Evolutionary conservation across 2,329 filamentous ascomycete species (phyloP).

Genomic region (Diaporthe humulicola): DNA sequence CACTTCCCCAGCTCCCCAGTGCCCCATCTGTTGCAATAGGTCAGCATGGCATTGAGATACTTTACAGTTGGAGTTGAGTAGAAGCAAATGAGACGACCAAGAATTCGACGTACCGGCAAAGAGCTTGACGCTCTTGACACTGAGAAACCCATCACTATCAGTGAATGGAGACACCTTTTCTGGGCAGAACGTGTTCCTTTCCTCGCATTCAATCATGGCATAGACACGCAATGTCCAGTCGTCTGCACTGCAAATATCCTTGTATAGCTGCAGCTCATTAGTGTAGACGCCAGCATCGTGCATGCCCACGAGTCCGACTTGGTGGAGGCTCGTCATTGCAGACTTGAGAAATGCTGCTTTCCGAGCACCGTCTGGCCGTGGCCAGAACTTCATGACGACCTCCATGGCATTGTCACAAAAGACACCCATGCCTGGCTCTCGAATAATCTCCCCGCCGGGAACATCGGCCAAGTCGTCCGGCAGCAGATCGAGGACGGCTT

Average conservation of each 20-base stretch:
- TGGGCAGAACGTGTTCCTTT: constrained; percentile 74
- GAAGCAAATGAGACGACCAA: background rate
- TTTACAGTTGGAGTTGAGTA: background rate
- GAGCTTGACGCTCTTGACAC: constrained; percentile 75
- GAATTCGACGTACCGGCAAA: constrained; percentile 68
- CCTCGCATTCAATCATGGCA: constrained; percentile 76
- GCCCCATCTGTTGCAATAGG: constrained; percentile 68
- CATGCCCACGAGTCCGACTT: constrained; percentile 76
- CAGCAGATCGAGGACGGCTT: constrained; percentile 72
- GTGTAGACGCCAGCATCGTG: constrained; percentile 76
- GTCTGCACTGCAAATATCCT: constrained; percentile 55
- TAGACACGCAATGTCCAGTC: constrained; percentile 75
- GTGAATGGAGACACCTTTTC: constrained; percentile 59
- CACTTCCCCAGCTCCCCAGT: constrained; percentile 78
- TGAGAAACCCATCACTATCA: constrained; percentile 63
- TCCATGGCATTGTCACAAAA: constrained; percentile 83
- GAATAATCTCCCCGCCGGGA: constrained; percentile 74
- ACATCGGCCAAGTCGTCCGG: constrained; percentile 64
- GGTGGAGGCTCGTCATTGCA: constrained; percentile 74
- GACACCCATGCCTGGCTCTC: constrained; percentile 73
- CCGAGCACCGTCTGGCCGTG: constrained; percentile 64
- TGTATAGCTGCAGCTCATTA: constrained; percentile 66
- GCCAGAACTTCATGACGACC: constrained; percentile 68
- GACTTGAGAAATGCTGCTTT: constrained; percentile 68
- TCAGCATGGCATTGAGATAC: constrained; percentile 39